Conservation (phyloP, 352 stramenopile genomes). For the Pythium guiyangense region DNA sequence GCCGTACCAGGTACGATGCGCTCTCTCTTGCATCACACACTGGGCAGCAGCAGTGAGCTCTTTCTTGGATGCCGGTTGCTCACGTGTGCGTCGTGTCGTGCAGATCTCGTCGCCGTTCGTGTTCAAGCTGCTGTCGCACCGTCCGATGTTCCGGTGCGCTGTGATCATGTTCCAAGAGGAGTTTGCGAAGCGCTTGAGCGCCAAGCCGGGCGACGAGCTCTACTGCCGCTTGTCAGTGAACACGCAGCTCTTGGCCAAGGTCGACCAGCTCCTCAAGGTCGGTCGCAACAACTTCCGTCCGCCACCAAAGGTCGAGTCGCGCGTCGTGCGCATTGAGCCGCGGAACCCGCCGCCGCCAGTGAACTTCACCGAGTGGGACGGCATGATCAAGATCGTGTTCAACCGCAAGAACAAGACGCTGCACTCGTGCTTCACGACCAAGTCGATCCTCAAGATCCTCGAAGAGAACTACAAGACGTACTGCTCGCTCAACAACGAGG, state of each 20-base stretch:
- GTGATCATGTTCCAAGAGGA: slow-evolving; percentile 99
- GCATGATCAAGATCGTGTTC: slow-evolving; percentile 99
- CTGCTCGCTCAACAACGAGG: slow-evolving; percentile 89
- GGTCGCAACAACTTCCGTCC: slow-evolving; percentile 99
- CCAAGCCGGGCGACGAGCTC: slow-evolving; percentile 94
- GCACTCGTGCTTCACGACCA: slow-evolving; percentile 95
- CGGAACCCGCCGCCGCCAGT: slow-evolving; percentile 97
- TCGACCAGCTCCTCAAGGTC: slow-evolving; percentile 98
- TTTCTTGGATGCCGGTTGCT: not conserved
- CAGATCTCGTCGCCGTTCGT: slow-evolving; percentile 97
- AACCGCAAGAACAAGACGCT: slow-evolving; percentile 99
- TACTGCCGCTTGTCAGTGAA: slow-evolving; percentile 99
- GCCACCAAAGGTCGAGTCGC: slow-evolving; percentile 95
- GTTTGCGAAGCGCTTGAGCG: slow-evolving; percentile 98
- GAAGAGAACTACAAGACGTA: slow-evolving; percentile 97
- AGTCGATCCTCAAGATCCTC: slow-evolving; percentile 94
- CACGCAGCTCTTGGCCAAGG: slow-evolving; percentile 97
- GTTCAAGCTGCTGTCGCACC: slow-evolving; percentile 98
- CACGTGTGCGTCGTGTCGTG: not conserved
- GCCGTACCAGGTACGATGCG: slow-evolving; percentile 90
- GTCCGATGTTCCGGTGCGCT: slow-evolving; percentile 98
- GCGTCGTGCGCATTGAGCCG: slow-evolving; percentile 96
- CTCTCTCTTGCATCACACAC: not conserved
- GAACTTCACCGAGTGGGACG: slow-evolving; percentile 99
- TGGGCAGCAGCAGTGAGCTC: too few species aligned